Evolutionary conservation across 1,284 basidiomycete species (phyloP).

Genomic region (Serendipita sp.): DNA sequence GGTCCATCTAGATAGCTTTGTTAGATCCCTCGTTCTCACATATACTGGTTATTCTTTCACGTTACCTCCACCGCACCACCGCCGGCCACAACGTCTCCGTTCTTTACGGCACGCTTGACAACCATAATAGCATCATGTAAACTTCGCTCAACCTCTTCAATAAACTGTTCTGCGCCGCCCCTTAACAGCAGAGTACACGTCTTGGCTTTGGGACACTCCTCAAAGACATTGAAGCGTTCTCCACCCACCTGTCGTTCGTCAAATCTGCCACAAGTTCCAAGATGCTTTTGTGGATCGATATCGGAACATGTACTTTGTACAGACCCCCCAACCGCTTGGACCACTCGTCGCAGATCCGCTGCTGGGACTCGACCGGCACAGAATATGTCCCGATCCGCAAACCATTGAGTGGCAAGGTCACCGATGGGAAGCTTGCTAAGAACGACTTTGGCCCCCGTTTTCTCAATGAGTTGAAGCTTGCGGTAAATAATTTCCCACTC

Average conservation of each 20-base stretch:
- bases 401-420: conserved; percentile 98
- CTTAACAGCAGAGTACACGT: conserved; percentile 94
- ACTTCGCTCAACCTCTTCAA: conserved; percentile 94
- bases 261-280: conserved; percentile 83
- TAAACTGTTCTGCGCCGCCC: conserved; percentile 98
- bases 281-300: conserved; percentile 69
- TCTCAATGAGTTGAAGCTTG: conserved; percentile 92
- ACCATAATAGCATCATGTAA: conserved; percentile 99
- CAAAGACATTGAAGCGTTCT: conserved; percentile 94
- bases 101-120: conserved; percentile 92
- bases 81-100: conserved; percentile 91
- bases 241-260: conserved; percentile 95
- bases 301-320: conserved; percentile 94
- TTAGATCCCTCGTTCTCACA: conserved; percentile 6
- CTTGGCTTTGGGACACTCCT: conserved; percentile 88
- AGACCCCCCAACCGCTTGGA: conserved; percentile 90
- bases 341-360: conserved; percentile 85
- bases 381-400: conserved; percentile 98
- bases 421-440: conserved; percentile 97
- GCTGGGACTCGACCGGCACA: conserved; percentile 92
- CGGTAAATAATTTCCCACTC: conserved; percentile 99
- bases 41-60: conserved; percentile 14
- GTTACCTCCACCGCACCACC: conserved; percentile 89
- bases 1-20: conserved; percentile 62
- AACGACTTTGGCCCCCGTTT: conserved; percentile 94